Evolutionary conservation across 768 basidiomycete species (phyloP).

Genomic region (Tephrocybe sp.): DNA sequence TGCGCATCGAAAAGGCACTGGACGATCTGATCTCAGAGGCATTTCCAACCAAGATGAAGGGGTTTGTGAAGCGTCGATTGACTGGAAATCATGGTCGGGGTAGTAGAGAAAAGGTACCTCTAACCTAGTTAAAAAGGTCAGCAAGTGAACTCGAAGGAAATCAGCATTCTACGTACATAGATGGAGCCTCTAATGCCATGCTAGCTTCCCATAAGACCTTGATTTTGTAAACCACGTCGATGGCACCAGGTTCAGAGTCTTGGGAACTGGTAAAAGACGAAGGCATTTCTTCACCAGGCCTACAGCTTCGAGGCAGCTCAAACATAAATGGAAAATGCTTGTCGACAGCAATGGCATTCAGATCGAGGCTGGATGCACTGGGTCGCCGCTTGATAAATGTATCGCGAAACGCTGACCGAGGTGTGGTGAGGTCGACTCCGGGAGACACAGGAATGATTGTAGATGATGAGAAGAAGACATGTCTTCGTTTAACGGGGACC

Average conservation of each 20-base stretch:
- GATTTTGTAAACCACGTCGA: constrained; percentile 54
- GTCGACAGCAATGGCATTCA: constrained; percentile 31
- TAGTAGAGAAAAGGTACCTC: constrained; percentile 66
- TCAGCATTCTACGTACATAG: constrained; percentile 42
- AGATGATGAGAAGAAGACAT: constrained; percentile 52
- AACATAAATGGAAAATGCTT: constrained; percentile 53
- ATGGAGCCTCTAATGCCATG: constrained; percentile 40
- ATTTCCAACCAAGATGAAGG: constrained; percentile 68
- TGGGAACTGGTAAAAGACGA: constrained; percentile 49
- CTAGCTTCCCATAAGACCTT: constrained; percentile 58
- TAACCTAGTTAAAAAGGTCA: constrained; percentile 37
- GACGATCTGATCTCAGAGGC: constrained; percentile 61
- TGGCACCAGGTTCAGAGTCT: constrained; percentile 26
- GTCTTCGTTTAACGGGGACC: constrained; percentile 30
- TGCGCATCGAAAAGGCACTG: constrained; percentile 64
- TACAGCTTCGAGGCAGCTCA: constrained; percentile 49
- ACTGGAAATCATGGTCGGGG: constrained; percentile 60
- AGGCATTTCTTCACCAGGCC: constrained; percentile 60
- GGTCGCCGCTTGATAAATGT: constrained; percentile 46
- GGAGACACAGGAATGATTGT: constrained; percentile 42
- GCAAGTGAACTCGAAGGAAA: background rate
- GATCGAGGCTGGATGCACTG: constrained; percentile 40
- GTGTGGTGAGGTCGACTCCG: constrained; percentile 22
- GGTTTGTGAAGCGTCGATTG: constrained; percentile 46
- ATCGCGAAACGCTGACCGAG: constrained; percentile 42